Conservation (phyloP, 2,329 filamentous ascomycete species). For the Biscogniauxia sp. region DNA sequence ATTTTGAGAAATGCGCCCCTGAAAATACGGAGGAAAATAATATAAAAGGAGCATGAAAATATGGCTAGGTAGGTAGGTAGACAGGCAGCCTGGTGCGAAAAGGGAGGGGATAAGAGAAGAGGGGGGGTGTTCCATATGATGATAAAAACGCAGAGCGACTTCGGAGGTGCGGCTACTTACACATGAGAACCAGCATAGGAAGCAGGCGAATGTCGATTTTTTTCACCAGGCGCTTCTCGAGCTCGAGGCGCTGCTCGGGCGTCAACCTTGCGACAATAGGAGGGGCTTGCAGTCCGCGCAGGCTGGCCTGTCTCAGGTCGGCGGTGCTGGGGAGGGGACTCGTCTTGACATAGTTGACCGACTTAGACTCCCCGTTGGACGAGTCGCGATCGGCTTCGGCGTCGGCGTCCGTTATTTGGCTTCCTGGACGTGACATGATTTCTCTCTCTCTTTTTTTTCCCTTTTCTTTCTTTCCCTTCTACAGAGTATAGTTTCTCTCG, state of each 20-base stretch:
- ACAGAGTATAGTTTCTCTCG: no score
- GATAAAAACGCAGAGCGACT: not conserved
- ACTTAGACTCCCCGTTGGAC: slow-evolving; percentile 12
- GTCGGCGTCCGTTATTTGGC: slow-evolving; percentile 12
- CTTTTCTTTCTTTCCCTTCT: no score
- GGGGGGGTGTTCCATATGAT: not conserved
- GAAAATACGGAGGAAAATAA: no score
- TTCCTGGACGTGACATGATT: slow-evolving; percentile 4
- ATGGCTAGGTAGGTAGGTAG: no score
- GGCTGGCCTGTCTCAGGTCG: slow-evolving; percentile 22
- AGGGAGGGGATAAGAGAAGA: not conserved
- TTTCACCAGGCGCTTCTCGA: slow-evolving; percentile 56
- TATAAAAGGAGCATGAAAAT: no score
- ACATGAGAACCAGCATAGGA: slow-evolving; percentile 68
- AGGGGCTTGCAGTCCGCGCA: slow-evolving; percentile 29
- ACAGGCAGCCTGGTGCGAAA: not conserved
- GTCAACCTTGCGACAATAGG: slow-evolving; percentile 43
- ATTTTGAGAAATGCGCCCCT: no score
- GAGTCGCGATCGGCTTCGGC: slow-evolving; percentile 14
- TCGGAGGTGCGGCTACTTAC: slow-evolving; percentile 13
- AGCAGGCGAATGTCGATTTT: slow-evolving; percentile 66
- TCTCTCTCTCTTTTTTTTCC: not conserved
- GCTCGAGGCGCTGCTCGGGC: slow-evolving; percentile 45
- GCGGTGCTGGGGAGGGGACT: slow-evolving; percentile 15
- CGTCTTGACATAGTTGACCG: slow-evolving; percentile 11